A percentile compares a stretch with the other conserved stretches of the same genome.
Evolutionary conservation across 768 basidiomycete genomes (phyloP).

Genomic region (Thelephora ganbajun): DNA sequence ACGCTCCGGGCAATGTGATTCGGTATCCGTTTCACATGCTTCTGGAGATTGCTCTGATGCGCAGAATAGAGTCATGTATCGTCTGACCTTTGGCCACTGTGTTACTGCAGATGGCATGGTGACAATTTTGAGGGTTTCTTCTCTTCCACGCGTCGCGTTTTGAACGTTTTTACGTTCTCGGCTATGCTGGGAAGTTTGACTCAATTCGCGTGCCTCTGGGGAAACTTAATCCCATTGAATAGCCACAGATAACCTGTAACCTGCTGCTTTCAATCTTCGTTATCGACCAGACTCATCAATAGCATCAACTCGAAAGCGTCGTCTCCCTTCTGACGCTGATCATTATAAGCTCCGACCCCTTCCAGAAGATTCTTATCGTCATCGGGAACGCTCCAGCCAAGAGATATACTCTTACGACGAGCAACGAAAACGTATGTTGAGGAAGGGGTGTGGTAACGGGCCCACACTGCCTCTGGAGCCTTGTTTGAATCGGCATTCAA

Average conservation of each 20-base stretch:
- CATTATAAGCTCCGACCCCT: constrained; percentile 40
- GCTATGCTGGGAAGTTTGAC: too few relatives aligned
- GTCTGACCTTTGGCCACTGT: background rate
- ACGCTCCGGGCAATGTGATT: background rate
- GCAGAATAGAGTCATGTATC: background rate
- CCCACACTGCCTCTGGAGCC: constrained; percentile 6
- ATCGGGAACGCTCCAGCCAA: constrained; percentile 37
- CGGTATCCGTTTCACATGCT: background rate
- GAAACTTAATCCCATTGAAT: too few relatives aligned
- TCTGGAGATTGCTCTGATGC: background rate
- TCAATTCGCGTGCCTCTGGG: too few relatives aligned
- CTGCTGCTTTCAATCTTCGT: too few relatives aligned
- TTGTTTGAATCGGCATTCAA: background rate
- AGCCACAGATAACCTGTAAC: too few relatives aligned
- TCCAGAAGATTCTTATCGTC: constrained; percentile 40
- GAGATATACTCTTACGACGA: constrained; percentile 40
- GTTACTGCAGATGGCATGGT: too few relatives aligned
- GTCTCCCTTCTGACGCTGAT: constrained; percentile 33
- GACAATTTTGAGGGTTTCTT: too few relatives aligned
- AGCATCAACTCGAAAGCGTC: constrained; percentile 63
- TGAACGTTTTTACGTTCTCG: too few relatives aligned
- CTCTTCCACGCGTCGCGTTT: too few relatives aligned
- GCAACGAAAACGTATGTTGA: constrained; percentile 49
- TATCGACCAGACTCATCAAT: constrained; percentile 21
- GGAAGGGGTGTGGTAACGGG: constrained; percentile 11